Base-by-base conservation (phyloP, 2,329 filamentous ascomycete genomes). In the Pseudogymnoascus sp. region DNA sequence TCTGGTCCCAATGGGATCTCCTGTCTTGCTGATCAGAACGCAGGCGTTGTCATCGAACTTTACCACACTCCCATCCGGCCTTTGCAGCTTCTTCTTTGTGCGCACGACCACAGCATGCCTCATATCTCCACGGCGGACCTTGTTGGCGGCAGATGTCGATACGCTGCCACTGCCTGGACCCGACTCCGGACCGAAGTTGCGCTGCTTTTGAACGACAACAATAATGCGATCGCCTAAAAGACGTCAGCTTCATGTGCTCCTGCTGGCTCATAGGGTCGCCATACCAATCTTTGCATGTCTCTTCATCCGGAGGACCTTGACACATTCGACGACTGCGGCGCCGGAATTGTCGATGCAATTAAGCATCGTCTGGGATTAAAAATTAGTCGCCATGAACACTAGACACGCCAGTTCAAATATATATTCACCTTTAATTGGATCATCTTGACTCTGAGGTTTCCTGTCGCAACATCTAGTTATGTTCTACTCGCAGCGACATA, bases 311-410 rank as follows among this genome's bases (percentile, higher is more conserved):
- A 99, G 81, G 66, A 97, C 89, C 74, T 93, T 89, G 75, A 89
- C 90, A 79, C 94, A 99, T 80, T 99, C 94, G 78, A 97, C 94
- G 69, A 99, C 83, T 71, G 94, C 92, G 69, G 94, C 94, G 74
- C 94, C 94, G 68, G 94, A 97, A 82, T 74, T 99, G 88, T 99
- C 94, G 85, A 99, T 97, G 87, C 94, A 97, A 79, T 94, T 97
- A 72, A 99, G 85, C 85, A 99, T 91, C 74, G 92, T 90, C 94
- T 97, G 69, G 11, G 29, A 23, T 29, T 5, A 29, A 23, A 23
- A 37, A 16, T 35, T 62, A 62, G 35, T 33, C 14, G 7, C 58
- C 19, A 11, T 7, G 2, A 26, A 60, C 26, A 21, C 29, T 14
- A 14, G 10, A 21, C 6, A 11, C 3, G 1, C n/a, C 11, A 0